Base-by-base conservation (phyloP, 345 rosid species). In the Eutrema japonicum region DNA sequence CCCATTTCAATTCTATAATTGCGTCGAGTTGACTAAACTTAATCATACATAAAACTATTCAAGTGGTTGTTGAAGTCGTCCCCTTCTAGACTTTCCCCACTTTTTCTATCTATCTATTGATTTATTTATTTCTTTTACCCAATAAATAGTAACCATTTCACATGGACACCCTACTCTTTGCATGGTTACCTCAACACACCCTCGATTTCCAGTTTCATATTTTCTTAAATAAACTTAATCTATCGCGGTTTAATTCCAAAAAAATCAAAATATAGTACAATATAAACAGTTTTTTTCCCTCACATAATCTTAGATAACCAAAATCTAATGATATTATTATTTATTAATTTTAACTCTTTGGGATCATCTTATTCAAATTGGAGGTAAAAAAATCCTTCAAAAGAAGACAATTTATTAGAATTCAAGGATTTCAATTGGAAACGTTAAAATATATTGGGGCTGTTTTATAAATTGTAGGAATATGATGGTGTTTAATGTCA, bases 11-110 rank as follows among this genome's bases (percentile, higher is more conserved):
- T 73, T 64, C 77, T 46, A 73, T 56, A 73, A 47, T 48, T 29
- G 51, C 45, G 72, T 57, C 51, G 11, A 51, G 72, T 73, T 73
- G 77, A 73, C 71, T 65, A 73, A 14, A 49, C 58, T 46, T 36
- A 3, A 64, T 22, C 47, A 72, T 33, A 53, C 32, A 45, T 65
- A 47, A 59, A 65, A 55, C 38, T 45, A 65, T 49, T 29, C 10
- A 33, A 55, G 52, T 47, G 59, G 77, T 38, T 0, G 77, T 66
- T 56, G 72, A 66, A 43, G 71, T 56, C 66, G 47, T 32, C 77
- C 35, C 61, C 72, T 65, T 65, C 42, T 64, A 64, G 71, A 45
- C 69, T n/a, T 50, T 37, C 60, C 12, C 8, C 50, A 13, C 18
- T 8, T 47, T 10, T 45, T 49, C 10, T 30, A 30, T 65, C 1